These are phyloP conservation scores for Aspergillus sp. DNA, from an alignment of 2,329 filamentous ascomycete species.

Conservation along the genomic window DNA sequence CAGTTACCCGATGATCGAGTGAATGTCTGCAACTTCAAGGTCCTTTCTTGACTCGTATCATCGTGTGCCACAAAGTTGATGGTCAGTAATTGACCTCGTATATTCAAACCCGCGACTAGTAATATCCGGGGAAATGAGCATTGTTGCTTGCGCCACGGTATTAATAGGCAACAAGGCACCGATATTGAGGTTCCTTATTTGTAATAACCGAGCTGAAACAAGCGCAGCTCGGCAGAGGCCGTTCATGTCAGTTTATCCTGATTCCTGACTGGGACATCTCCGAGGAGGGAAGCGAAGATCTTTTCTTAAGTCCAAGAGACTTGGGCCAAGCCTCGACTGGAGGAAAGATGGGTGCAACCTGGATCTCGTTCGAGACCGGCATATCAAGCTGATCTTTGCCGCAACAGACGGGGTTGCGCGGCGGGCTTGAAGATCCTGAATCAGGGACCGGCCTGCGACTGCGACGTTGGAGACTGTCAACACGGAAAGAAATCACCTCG, in stretches of 20 bases:
- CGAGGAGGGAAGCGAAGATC: not conserved
- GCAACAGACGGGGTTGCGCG: not conserved
- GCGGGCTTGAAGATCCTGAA: not conserved
- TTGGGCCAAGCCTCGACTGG: conserved; percentile 6
- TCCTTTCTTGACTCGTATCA: not conserved
- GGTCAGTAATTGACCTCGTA: not conserved
- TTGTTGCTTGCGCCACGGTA: not conserved
- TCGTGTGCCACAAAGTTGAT: not conserved
- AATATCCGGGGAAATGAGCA: not conserved
- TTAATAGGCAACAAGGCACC: not conserved
- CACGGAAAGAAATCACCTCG: not conserved
- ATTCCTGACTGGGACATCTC: not conserved
- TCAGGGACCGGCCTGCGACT: not conserved
- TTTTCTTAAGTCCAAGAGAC: conserved; percentile 4
- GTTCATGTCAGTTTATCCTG: not conserved
- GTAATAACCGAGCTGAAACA: not conserved
- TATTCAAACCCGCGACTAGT: not conserved
- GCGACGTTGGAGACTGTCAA: not conserved
- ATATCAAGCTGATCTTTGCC: conserved; percentile 1
- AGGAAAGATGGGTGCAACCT: not conserved
- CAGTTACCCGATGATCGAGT: too few relatives aligned
- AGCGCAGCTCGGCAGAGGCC: not conserved
- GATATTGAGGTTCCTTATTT: not conserved
- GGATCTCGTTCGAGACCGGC: conserved; percentile 3
- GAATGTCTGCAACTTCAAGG: not conserved